phyloP scores from a whole-genome alignment of 2,329 filamentous ascomycete species.

The Laburnicola sp. region DNA sequence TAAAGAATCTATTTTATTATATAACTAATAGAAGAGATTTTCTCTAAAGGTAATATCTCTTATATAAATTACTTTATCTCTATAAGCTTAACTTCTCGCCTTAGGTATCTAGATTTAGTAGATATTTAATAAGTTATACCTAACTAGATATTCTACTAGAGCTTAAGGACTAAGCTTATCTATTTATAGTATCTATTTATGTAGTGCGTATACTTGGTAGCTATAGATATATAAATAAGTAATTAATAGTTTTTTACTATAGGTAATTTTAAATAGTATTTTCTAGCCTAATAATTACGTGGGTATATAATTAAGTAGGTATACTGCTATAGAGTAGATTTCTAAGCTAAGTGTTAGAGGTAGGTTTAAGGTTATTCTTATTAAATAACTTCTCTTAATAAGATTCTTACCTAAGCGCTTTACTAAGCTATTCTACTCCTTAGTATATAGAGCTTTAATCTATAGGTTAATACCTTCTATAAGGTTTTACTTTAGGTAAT shows the following conservation, averaged over 20 bases:
- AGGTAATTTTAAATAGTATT: not conserved
- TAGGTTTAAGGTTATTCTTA: not conserved
- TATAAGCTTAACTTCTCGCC: not conserved
- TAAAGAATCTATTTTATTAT: no score
- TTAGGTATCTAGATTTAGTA: not conserved
- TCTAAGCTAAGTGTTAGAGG: conserved; percentile 12
- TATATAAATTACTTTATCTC: not conserved
- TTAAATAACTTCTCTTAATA: conserved; percentile 8
- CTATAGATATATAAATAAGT: conserved; percentile 16
- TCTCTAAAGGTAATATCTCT: not conserved
- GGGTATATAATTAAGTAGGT: conserved; percentile 17
- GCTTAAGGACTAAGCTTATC: no score
- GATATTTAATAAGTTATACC: no score
- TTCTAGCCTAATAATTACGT: not conserved
- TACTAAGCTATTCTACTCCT: conserved; percentile 16
- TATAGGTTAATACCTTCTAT: conserved; percentile 2
- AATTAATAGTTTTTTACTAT: conserved; percentile 6
- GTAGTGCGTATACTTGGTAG: conserved; percentile 5
- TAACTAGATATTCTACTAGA: no score
- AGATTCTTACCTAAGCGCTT: conserved; percentile 15
- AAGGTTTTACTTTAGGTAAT: no score
- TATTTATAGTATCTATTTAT: conserved; percentile 6
- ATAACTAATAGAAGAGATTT: no score
- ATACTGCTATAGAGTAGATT: conserved; percentile 10
- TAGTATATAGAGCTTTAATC: conserved; percentile 2